Evolutionary conservation across 345 rosid species (phyloP), one percentile per base, ranked within the genome.

Genomic region (Gossypium herbaceum): DNA sequence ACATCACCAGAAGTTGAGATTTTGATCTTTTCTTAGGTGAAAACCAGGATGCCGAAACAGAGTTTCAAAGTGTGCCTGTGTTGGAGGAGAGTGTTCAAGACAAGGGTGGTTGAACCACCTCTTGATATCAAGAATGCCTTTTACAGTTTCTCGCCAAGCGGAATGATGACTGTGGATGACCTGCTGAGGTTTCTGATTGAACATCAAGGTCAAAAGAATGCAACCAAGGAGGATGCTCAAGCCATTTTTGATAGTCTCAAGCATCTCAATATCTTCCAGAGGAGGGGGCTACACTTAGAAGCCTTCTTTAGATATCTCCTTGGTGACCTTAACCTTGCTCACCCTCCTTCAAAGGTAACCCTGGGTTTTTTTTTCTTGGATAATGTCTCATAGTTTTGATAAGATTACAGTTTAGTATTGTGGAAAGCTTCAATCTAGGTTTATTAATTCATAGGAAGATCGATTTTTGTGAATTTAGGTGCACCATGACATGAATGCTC

Each of bases 401-500:
- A 17, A 15, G 0, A 4, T 50, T 50, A 50, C 3, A 13, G 55
- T 50, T 50, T 13, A 50, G 17, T 50, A 12, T 50, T 50, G 16
- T 50, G n/a, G 55, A 12, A 50, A 50, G 55, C 55, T 50, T 50
- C 17, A 13, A 12, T 50, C n/a, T 50, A 17, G 17, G 2, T 50
- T 50, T 50, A 17, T 50, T 50, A 34, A 34, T 4, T 34, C 39
- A 34, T 4, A 34, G 39, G 39, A 34, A 34, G 39, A 34, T 34
- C 39, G 7, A 34, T 34, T 34, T 34, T 34, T 34, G 39, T 34
- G 39, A 34, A 13, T 15, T 58, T 75, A 91, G 94, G 94, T 90
- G 73, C 87, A 84, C 78, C 92, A 87, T n/a, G 88, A 87, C 79
- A 92, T 90, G 96, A 75, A 66, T 51, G 86, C 86, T 56, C 91